Base-by-base conservation (phyloP, 106 monocot genomes). In the Dioscorea zingiberensis region DNA sequence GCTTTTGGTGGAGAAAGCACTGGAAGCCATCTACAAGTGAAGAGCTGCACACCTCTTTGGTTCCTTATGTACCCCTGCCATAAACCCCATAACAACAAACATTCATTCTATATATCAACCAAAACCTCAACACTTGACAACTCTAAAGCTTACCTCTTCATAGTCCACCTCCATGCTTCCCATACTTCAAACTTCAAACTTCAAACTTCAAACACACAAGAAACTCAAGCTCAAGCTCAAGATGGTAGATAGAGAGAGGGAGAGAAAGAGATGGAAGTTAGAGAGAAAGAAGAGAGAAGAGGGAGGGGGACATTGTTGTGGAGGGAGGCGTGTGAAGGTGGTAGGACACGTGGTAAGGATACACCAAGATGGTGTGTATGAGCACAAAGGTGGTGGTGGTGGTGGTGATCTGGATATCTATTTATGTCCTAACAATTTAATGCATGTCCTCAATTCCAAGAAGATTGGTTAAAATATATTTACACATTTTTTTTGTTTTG, bases 1-100 rank as follows among this genome's bases (percentile, higher is more conserved):
- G 92, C 92, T 53, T 88, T 92, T 23, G 80, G 70, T 17, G 79
- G 61, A 58, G 92, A 79, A 54, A 78, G 67, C 14, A 47, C 5
- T 11, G 97, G 97, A 9, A 88, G 27, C 97, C 97, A 97, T 75
- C 86, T 81, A 32, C 92, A 97, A 24, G 97, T 89, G 76, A 97
- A 97, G 64, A 97, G 85, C 57, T 73, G 73, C 21, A 88, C 83
- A 0, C 97, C 97, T 84, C 92, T 88, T 21, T 79, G 68, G 67
- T 80, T 97, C 77, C 67, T 83, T n/a, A 88, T 73, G 54, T 74
- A 92, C 44, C 84, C 91, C 97, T 97, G 60, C 29, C 18, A 51
- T 19, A 53, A 4, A 17, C 27, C 24, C 12, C 11, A 51, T 25
- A 46, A 17, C 44, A 48, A 12, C 17, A 65, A 7, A 59, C 38